Percentiles rank a stretch among this genome's conserved stretches.
Evolutionary conservation across 345 rosid species (phyloP).

Genomic region (Corymbia maculata): DNA sequence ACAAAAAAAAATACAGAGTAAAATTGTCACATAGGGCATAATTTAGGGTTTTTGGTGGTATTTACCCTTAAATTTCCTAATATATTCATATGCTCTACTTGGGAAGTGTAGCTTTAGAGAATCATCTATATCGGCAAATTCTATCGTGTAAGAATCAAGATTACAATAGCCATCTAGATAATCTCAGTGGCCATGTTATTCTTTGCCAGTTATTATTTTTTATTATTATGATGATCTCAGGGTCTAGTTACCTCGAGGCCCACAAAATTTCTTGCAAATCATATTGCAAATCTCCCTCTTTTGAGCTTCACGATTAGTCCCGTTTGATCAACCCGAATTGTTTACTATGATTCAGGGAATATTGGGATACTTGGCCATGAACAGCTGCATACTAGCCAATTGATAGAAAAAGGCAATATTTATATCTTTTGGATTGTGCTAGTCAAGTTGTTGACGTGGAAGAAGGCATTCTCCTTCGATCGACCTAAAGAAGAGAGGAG

Average conservation of each 20-base stretch:
- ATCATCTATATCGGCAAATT: not conserved
- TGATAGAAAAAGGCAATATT: not conserved
- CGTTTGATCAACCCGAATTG: too few relatives aligned
- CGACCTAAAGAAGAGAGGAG: not conserved
- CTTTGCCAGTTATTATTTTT: not conserved
- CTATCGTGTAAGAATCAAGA: not conserved
- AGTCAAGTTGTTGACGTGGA: not conserved
- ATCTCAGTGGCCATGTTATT: not conserved
- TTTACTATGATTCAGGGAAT: too few relatives aligned
- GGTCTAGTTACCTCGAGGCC: not conserved
- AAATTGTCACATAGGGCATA: too few relatives aligned
- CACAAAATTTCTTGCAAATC: not conserved
- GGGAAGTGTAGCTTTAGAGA: not conserved
- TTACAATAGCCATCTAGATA: not conserved
- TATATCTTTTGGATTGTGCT: not conserved
- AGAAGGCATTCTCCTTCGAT: not conserved
- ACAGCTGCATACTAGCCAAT: not conserved
- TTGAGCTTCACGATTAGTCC: too few relatives aligned
- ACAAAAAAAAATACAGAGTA: too few relatives aligned
- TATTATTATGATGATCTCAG: not conserved
- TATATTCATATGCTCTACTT: not conserved
- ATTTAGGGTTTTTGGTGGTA: too few relatives aligned
- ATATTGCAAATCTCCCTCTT: too few relatives aligned
- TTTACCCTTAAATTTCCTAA: not conserved
- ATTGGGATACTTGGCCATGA: not conserved